These are phyloP conservation scores for Saccharomycopsis fermentans DNA, from an alignment of 805 yeast species.

Conservation along the genomic window DNA sequence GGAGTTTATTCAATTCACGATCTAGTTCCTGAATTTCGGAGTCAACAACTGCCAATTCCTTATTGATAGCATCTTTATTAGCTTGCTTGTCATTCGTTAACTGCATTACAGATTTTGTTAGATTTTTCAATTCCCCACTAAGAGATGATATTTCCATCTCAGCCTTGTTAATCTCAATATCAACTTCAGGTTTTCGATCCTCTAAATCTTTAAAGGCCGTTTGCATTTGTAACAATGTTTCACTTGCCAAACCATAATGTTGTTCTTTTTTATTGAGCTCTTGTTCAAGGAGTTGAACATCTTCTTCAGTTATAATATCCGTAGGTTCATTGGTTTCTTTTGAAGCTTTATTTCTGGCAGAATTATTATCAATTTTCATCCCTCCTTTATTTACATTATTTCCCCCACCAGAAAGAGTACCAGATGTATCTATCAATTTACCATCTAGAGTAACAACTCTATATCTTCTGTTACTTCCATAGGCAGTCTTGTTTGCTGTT, in stretches of 20 bases:
- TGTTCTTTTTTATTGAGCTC: slow-evolving; percentile 46
- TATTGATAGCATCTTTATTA: slow-evolving; percentile 20
- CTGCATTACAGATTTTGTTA: slow-evolving; percentile 34
- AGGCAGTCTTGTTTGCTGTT: slow-evolving; percentile 84
- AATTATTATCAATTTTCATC: slow-evolving; percentile 38
- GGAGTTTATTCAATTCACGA: slow-evolving; percentile 35
- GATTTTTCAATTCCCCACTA: slow-evolving; percentile 40
- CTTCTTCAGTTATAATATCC: slow-evolving; percentile 36
- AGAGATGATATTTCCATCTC: slow-evolving; percentile 57
- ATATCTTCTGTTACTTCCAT: slow-evolving; percentile 60
- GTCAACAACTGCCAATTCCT: slow-evolving; percentile 31
- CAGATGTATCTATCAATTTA: slow-evolving; percentile 81
- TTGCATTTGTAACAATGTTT: slow-evolving; percentile 49
- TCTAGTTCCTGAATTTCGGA: slow-evolving; percentile 27
- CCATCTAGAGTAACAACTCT: slow-evolving; percentile 93
- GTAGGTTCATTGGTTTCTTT: slow-evolving; percentile 16
- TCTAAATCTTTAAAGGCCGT: slow-evolving; percentile 45
- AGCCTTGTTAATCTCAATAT: slow-evolving; percentile 46
- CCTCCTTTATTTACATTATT: slow-evolving; percentile 57
- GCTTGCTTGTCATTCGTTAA: slow-evolving; percentile 20
- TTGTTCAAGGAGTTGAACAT: slow-evolving; percentile 41
- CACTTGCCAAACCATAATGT: slow-evolving; percentile 38
- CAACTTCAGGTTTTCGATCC: slow-evolving; percentile 63
- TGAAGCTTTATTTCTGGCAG: slow-evolving; percentile 29
- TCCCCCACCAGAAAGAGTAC: slow-evolving; percentile 98